These are phyloP conservation scores for Alternaria consortialis DNA, from an alignment of 2,329 filamentous ascomycete species.

Conservation along the genomic window DNA sequence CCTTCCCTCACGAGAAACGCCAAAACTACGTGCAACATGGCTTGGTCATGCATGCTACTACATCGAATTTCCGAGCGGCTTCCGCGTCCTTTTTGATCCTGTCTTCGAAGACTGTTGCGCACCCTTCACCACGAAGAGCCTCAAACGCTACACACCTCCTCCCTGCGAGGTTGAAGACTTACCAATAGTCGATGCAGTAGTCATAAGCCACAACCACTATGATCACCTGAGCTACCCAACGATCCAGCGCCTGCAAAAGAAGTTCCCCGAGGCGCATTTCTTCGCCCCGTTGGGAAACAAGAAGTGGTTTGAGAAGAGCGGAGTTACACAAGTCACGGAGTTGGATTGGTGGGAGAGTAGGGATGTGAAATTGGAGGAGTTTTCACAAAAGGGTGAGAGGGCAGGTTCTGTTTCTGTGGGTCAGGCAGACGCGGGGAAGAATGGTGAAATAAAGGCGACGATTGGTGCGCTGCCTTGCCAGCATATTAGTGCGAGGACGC, in stretches of 20 bases:
- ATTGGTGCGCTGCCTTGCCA: slow-evolving; percentile 86
- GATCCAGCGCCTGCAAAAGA: slow-evolving; percentile 72
- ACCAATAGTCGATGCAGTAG: slow-evolving; percentile 74
- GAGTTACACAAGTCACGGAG: slow-evolving; percentile 81
- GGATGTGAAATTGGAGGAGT: slow-evolving; percentile 69
- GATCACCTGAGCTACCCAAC: slow-evolving; percentile 86
- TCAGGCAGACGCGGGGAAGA: slow-evolving; percentile 3
- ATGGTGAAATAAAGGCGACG: slow-evolving; percentile 68
- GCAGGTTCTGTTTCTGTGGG: slow-evolving; percentile 14
- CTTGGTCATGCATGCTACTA: slow-evolving; percentile 95
- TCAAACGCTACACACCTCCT: slow-evolving; percentile 79
- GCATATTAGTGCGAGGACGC: slow-evolving; percentile 75
- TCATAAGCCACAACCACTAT: slow-evolving; percentile 92
- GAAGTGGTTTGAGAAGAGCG: slow-evolving; percentile 77
- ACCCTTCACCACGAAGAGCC: slow-evolving; percentile 74
- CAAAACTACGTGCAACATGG: slow-evolving; percentile 84
- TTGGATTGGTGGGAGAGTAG: slow-evolving; percentile 94
- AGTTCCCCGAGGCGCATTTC: slow-evolving; percentile 82
- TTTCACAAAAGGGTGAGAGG: slow-evolving; percentile 7
- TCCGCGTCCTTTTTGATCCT: slow-evolving; percentile 91
- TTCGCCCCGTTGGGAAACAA: slow-evolving; percentile 87
- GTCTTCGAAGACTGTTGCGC: slow-evolving; percentile 90
- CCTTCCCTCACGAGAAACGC: slow-evolving; percentile 66
- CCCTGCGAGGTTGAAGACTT: slow-evolving; percentile 82
- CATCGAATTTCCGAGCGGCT: slow-evolving; percentile 84